Evolutionary conservation across 768 basidiomycete species (phyloP), one percentile per base, ranked within the genome.

Genomic region (Amanita subjunquillea): DNA sequence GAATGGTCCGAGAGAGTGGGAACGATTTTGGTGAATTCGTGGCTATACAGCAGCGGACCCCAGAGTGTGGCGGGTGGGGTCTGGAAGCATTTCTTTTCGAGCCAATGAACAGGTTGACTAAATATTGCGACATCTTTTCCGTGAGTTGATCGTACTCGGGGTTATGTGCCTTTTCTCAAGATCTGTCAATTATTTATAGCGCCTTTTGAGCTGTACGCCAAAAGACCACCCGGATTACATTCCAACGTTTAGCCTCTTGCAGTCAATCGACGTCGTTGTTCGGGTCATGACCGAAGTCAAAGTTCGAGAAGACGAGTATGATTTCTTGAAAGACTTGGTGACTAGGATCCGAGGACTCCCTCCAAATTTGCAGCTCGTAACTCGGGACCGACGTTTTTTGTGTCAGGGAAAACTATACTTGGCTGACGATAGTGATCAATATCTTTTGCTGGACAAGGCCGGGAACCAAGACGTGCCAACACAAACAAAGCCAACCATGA

Each of bases 11-110:
- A 17, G 77, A 83, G 54, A 62, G 65, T n/a, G 65, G 68, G 30
- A 81, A 72, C 59, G 87, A 93, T 58, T 87, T 96, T 66, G 88
- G 87, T 1, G 89, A 91, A 64, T 96, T 93, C 62, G 73, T 94
- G 6, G 67, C 75, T 56, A 71, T 96, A 56, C 81, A 86, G 59
- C 78, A 84, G 60, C 61, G 66, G 51, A 71, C 66, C 37, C 63
- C 71, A 4, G 79, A 77, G 27, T 79, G 83, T 53, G 73, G 70
- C 29, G 76, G 79, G 1, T 83, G 86, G 81, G 75, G 69, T 29
- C 68, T 96, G 38, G 76, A 83, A 50, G 74, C 72, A 51, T 78
- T 89, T 54, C 63, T 95, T 50, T 72, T 83, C 52, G 85, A 91
- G 61, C 92, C 93, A 7, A 78, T 87, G 15, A 78, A 82, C 50